A percentile compares a stretch with the other conserved stretches of the same genome.
Conservation (phyloP, 2,329 filamentous ascomycete genomes). For the Colletotrichum echinochloae region DNA sequence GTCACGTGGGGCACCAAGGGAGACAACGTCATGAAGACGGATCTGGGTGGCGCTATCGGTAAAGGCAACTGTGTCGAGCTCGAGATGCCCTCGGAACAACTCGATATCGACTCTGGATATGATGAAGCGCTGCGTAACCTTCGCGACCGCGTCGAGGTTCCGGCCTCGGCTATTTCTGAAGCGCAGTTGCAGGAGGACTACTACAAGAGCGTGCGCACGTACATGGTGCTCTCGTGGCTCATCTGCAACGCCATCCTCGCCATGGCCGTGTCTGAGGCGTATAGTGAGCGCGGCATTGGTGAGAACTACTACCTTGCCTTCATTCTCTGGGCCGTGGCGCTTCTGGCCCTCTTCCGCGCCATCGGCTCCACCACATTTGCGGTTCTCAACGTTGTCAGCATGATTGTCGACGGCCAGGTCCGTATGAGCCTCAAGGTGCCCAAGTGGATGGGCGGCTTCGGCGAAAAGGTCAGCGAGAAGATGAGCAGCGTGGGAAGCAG, state of each 20-base stretch:
- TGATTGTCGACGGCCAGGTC: conserved; percentile 86
- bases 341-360: conserved; percentile 87
- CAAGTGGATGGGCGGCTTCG: conserved; percentile 61
- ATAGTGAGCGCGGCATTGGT: conserved; percentile 76
- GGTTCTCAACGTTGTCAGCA: conserved; percentile 85
- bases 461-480: conserved; percentile 60
- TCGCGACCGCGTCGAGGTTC: conserved; percentile 89
- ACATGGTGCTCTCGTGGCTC: conserved; percentile 98
- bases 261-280: conserved; percentile 92
- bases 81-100: conserved; percentile 97
- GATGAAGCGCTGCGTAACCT: conserved; percentile 97
- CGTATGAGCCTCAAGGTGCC: conserved; percentile 67
- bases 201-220: conserved; percentile 95
- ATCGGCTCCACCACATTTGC: conserved; percentile 85
- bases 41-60: conserved; percentile 86
- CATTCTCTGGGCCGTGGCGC: conserved; percentile 92
- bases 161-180: conserved; percentile 71
- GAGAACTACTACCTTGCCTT: conserved; percentile 93
- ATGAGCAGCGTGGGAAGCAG: conserved; percentile 63
- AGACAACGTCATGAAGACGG: conserved; percentile 93
- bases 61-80: conserved; percentile 85
- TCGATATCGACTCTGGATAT: conserved; percentile 98
- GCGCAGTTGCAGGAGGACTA: conserved; percentile 96
- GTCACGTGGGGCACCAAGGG: conserved; percentile 99
- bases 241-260: conserved; percentile 90